Base-by-base conservation (phyloP, 2,329 filamentous ascomycete genomes). In the Fusarium virguliforme region DNA sequence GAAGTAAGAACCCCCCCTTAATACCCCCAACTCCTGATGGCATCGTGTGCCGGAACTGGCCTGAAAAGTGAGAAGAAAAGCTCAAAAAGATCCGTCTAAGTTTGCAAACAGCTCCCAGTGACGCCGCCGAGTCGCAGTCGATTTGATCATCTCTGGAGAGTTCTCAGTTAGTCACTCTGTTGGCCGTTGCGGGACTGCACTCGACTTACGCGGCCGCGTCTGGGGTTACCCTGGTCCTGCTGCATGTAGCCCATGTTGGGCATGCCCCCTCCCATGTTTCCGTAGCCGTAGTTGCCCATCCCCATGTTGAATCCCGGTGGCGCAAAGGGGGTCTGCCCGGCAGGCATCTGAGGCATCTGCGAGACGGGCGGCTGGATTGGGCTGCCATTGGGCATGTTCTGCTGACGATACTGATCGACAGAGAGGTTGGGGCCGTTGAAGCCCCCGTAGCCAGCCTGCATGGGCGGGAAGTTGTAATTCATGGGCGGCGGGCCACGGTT, bases 161-260 rank as follows among this genome's bases (percentile, higher is more conserved):
- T 32, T 28, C 35, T 57, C 62, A 64, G 69, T 79, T 74, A 80
- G 77, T 71, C 56, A 64, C 68, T 64, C 65, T 48, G 38, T 38
- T 64, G 50, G 48, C 63, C 57, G 62, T 62, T 65, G 61, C 56
- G 62, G 65, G 59, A 60, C 53, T 60, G 57, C 56, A 63, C 41
- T 63, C 51, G 48, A 79, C 87, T 83, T 85, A 89, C 87, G 76
- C 89, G 86, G 79, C 88, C 88, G 73, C 89, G 86, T 79, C 88
- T 82, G 70, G 81, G 78, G 78, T 87, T 88, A 71, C 83, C 83
- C 73, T 87, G 86, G 72, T 88, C 87, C 75, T 89, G 87, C 70
- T 85, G 71, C 76, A 79, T 77, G 74, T 87, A 89, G 18, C 83
- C 84, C 80, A 87, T 83, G 61, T 83, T 84, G 66, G 83, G 85